Conservation (phyloP, 2,329 filamentous ascomycete genomes). For the Thielaviopsis musarum region DNA sequence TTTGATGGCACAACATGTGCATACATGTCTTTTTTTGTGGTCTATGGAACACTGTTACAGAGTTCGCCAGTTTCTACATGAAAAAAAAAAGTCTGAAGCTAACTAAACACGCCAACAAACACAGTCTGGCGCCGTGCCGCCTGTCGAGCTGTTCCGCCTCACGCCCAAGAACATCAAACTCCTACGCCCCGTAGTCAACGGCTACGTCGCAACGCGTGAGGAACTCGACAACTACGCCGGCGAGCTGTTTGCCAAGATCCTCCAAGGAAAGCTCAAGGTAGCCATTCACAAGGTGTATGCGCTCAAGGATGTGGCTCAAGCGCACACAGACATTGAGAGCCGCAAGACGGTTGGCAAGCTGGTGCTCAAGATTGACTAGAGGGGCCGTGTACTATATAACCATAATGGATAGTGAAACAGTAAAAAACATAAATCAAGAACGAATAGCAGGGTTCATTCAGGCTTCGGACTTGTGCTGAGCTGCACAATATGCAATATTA, state of each 20-base stretch:
- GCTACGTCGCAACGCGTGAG: constrained; percentile 51
- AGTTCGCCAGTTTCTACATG: no score
- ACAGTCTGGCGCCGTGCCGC: constrained; percentile 55
- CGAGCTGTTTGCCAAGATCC: constrained; percentile 58
- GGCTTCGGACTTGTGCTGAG: no score
- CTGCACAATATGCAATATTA: no score
- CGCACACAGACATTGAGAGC: constrained; percentile 64
- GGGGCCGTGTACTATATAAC: background rate
- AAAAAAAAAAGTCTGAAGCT: constrained; percentile 6
- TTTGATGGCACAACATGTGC: no score
- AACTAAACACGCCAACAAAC: constrained; percentile 6
- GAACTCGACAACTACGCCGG: constrained; percentile 54
- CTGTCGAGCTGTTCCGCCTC: constrained; percentile 39
- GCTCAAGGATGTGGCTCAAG: constrained; percentile 52
- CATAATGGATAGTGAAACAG: background rate
- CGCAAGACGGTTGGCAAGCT: constrained; percentile 75
- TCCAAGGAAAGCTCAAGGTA: constrained; percentile 51
- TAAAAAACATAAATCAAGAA: background rate
- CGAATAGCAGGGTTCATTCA: background rate
- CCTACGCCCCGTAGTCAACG: constrained; percentile 55
- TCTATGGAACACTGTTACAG: no score
- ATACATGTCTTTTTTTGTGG: constrained; percentile 1
- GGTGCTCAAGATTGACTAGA: constrained; percentile 45
- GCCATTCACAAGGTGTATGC: constrained; percentile 63
- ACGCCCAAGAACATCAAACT: constrained; percentile 61